These are phyloP conservation scores for Ascochyta koolunga DNA, from an alignment of 2,329 filamentous ascomycete species.

Conservation along the genomic window DNA sequence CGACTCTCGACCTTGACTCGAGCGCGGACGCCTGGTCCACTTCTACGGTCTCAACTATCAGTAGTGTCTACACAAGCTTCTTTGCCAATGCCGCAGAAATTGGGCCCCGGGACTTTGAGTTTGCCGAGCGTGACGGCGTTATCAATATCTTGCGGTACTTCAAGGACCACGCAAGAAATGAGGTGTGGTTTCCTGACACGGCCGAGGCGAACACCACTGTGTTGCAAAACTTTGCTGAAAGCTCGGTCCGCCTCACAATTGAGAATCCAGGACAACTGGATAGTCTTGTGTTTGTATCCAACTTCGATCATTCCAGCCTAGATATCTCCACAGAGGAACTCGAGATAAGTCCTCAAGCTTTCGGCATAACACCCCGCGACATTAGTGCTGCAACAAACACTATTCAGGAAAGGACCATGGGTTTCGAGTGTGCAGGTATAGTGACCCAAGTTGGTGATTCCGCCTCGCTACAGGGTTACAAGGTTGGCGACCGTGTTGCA, in stretches of 20 bases:
- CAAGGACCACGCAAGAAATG: background rate
- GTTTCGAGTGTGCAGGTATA: slow-evolving; percentile 19
- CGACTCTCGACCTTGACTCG: background rate
- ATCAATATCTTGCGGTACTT: slow-evolving; percentile 2
- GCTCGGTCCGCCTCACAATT: background rate
- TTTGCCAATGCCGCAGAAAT: background rate
- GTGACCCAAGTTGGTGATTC: slow-evolving; percentile 7
- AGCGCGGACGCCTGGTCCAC: background rate
- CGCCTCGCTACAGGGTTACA: background rate
- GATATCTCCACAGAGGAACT: background rate
- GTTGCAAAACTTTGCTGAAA: background rate
- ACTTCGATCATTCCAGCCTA: background rate
- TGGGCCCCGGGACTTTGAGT: slow-evolving; percentile 1
- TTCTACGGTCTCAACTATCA: background rate
- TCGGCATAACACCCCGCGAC: slow-evolving; percentile 4
- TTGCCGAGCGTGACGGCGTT: background rate
- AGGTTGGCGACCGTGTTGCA: slow-evolving; percentile 17
- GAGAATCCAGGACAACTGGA: slow-evolving; percentile 1
- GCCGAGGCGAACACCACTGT: background rate
- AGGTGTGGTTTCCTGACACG: background rate
- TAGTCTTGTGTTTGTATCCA: background rate
- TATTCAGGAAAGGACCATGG: slow-evolving; percentile 9
- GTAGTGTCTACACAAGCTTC: background rate
- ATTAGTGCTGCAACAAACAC: background rate
- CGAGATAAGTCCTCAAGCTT: slow-evolving; percentile 1